Evolutionary conservation across 345 rosid species (phyloP).

Genomic region (Euclidium syriacum): DNA sequence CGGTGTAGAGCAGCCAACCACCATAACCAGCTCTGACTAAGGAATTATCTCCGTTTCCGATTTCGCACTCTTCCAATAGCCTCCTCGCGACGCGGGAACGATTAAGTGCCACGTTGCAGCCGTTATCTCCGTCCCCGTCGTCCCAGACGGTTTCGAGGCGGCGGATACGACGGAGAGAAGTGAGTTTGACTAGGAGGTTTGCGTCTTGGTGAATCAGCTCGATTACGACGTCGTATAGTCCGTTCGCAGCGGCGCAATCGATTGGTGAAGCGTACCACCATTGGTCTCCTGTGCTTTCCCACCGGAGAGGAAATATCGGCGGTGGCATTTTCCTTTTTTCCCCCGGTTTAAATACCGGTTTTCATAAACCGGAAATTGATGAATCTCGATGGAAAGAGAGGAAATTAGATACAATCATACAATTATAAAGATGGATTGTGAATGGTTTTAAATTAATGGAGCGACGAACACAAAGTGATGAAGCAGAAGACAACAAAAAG

Average conservation of each 20-base stretch:
- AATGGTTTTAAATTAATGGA: constrained; percentile 12
- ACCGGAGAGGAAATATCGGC: constrained; percentile 78
- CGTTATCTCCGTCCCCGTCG: constrained; percentile 62
- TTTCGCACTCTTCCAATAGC: constrained; percentile 58
- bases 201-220: constrained; percentile 88
- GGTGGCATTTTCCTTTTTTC: constrained; percentile 49
- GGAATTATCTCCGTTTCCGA: constrained; percentile 52
- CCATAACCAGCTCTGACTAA: constrained; percentile 91
- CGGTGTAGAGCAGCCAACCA: constrained; percentile 94
- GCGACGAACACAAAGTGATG: constrained; percentile 16
- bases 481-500: constrained; percentile 23
- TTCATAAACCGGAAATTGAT: not conserved
- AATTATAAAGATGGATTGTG: not conserved
- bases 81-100: constrained; percentile 66
- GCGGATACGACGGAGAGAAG: constrained; percentile 93
- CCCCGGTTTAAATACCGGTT: constrained; percentile 10
- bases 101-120: constrained; percentile 53
- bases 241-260: constrained; percentile 96
- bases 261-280: constrained; percentile 99
- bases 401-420: no score
- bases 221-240: constrained; percentile 70
- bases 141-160: constrained; percentile 98
- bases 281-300: constrained; percentile 99
- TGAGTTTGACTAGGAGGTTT: constrained; percentile 93
- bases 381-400: not conserved